A percentile compares a stretch with the other conserved stretches of the same genome.
Conservation (phyloP, 192 early-diverging fungal species). For the Obelidium mucronatum region DNA sequence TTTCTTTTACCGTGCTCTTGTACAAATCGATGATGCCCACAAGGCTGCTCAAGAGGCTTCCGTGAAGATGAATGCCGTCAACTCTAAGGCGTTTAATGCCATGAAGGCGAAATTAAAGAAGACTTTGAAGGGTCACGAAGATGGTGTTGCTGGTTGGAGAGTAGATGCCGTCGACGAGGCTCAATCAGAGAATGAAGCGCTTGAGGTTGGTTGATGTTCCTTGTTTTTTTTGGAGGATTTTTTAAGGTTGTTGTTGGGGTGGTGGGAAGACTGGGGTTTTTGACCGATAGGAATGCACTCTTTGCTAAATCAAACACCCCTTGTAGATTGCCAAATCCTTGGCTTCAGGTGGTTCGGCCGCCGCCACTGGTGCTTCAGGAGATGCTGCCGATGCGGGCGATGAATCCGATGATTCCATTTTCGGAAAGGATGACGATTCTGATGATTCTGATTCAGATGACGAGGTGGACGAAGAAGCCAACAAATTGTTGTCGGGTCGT, state of each 20-base stretch:
- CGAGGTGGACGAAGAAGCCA: slow-evolving; percentile 33
- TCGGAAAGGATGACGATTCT: slow-evolving; percentile 59
- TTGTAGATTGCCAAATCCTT: not conserved
- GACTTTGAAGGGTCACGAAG: slow-evolving; percentile 78
- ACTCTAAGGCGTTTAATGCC: slow-evolving; percentile 84
- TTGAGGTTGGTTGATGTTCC: not conserved
- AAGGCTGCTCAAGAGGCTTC: slow-evolving; percentile 69
- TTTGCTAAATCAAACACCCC: no score
- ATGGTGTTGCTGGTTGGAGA: slow-evolving; percentile 72
- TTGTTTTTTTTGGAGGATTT: no score
- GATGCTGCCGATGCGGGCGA: slow-evolving; percentile 50
- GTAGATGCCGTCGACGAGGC: no score
- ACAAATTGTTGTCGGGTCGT: slow-evolving; percentile 12
- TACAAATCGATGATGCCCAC: slow-evolving; percentile 78
- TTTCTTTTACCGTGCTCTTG: slow-evolving; percentile 79
- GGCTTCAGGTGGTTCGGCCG: no score
- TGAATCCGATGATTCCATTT: slow-evolving; percentile 64
- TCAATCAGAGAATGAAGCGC: slow-evolving; percentile 53
- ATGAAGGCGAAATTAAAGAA: slow-evolving; percentile 96
- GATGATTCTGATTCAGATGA: slow-evolving; percentile 27
- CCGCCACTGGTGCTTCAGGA: slow-evolving; percentile 30
- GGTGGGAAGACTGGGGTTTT: no score
- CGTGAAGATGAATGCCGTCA: slow-evolving; percentile 82
- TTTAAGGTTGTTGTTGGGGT: no score
- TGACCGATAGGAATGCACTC: no score